Base-by-base conservation (phyloP, 352 stramenopile species). In the Elongisporangium prolatum region DNA sequence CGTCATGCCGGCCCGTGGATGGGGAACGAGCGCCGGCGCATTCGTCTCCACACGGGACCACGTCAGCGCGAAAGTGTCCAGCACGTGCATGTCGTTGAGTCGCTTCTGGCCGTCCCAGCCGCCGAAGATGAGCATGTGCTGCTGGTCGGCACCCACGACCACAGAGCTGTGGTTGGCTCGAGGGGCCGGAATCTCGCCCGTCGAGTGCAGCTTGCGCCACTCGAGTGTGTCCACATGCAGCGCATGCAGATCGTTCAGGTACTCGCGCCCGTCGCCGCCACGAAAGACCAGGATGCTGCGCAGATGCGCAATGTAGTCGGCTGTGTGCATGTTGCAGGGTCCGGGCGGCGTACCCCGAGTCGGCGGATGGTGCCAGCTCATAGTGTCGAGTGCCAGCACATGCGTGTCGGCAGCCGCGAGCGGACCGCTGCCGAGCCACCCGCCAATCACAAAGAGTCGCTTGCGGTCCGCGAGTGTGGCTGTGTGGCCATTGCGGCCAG, bases 271-370 rank as follows among this genome's bases (percentile, higher is more conserved):
- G 61, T 98, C 94, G 21, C 95, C 94, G 40, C 95, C 94, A 21
- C 95, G 83, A 62, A 99, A 99, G 0, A 99, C 88, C 48, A 97
- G 84, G 48, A 98, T 93, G 67, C 90, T 89, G 20, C 80, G 69
- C 49, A 84, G 56, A 24, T 83, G 65, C 6, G 80, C 65, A 5
- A 98, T 74, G 59, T 91, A 99, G 67, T 99, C 95, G 8, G 93
- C 91, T n/a, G 91, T 98, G 77, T 99, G 96, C 95, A 99, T 98
- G 69, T 99, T 99, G 69, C 96, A 99, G 13, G 95, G 92, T 4
- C 96, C 95, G 0, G 84, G 81, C 1, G 69, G 66, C 17, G 62
- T 60, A n/a, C 69, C 72, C 17, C 71, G 65, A 20, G 72, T 64
- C 20, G 66, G 72, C 20, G 79, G 77, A 54, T 88, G 67, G 25